phyloP scores from a whole-genome alignment of 2,329 filamentous ascomycete species.

The Colletotrichum eremochloae region DNA sequence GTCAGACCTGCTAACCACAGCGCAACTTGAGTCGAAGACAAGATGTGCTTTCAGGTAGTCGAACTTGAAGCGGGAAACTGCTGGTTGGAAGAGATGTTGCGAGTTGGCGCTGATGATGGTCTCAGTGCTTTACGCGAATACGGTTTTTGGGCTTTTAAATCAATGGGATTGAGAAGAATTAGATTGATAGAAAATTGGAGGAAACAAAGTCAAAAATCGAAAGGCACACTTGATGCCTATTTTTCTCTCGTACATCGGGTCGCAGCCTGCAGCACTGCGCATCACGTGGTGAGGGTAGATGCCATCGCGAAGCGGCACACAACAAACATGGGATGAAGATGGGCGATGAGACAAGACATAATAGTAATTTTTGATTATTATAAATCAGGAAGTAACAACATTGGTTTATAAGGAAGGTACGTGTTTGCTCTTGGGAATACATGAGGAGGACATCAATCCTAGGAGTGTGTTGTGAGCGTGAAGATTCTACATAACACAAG shows the following conservation, averaged over 20 bases:
- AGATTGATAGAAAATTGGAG: too few relatives aligned
- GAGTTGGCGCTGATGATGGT: neutral
- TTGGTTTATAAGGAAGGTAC: neutral
- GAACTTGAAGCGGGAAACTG: neutral
- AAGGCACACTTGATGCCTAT: neutral
- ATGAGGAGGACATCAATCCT: neutral
- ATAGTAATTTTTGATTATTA: neutral
- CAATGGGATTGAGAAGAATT: fast-evolving
- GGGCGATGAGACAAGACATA: neutral
- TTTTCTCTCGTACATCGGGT: neutral
- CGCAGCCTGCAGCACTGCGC: neutral
- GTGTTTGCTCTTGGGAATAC: too few relatives aligned
- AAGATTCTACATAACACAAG: neutral
- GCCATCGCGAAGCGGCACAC: neutral
- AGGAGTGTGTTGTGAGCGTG: neutral
- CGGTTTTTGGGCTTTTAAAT: neutral
- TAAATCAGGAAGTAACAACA: fast-evolving
- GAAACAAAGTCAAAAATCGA: neutral
- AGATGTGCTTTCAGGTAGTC: neutral
- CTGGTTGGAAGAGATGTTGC: neutral
- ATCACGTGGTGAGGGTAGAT: neutral
- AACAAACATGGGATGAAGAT: neutral
- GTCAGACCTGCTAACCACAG: neutral
- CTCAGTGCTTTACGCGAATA: neutral
- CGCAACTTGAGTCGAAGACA: neutral